A percentile compares a stretch with the other conserved stretches of the same genome.
These are phyloP conservation scores for Metschnikowia anglica DNA, from an alignment of 805 yeast species.

Conservation along the genomic window DNA sequence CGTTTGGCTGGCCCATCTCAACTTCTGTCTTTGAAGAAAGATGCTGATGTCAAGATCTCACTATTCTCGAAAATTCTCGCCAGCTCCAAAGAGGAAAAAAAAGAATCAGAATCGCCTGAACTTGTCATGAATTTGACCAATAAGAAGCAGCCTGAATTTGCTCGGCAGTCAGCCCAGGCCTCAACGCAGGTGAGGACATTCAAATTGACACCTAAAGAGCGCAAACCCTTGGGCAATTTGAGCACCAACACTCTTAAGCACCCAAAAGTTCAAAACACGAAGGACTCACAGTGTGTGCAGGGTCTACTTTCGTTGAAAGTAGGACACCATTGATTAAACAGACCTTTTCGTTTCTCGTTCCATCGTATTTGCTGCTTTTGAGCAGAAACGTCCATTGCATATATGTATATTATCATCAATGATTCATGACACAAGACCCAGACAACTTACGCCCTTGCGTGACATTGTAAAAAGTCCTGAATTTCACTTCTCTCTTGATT, in stretches of 20 bases:
- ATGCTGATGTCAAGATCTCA: conserved; percentile 4
- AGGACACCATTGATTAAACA: conserved; percentile 11
- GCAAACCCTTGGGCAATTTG: conserved; percentile 19
- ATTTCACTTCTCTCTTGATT: too few relatives aligned
- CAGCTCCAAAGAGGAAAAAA: conserved; percentile 2
- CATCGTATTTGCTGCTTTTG: not conserved
- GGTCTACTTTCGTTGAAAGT: conserved; percentile 20
- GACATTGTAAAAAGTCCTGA: too few relatives aligned
- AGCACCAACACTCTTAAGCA: conserved; percentile 12
- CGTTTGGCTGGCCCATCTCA: conserved; percentile 2
- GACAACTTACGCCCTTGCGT: not conserved
- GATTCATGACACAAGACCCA: too few relatives aligned
- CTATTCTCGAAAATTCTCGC: conserved; percentile 15
- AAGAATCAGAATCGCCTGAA: conserved; percentile 8
- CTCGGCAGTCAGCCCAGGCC: conserved; percentile 17
- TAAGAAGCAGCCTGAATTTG: conserved; percentile 22
- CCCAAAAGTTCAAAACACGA: conserved; percentile 9
- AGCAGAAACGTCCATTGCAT: not conserved
- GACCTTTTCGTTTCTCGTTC: not conserved
- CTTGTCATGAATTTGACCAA: conserved; percentile 21
- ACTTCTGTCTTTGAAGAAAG: conserved; percentile 1
- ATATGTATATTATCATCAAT: not conserved
- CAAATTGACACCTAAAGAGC: conserved; percentile 18
- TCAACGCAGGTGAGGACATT: conserved; percentile 20
- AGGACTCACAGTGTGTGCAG: conserved; percentile 21